Base-by-base conservation (phyloP, 768 basidiomycete genomes). In the Boletus rufocinnamomeus region DNA sequence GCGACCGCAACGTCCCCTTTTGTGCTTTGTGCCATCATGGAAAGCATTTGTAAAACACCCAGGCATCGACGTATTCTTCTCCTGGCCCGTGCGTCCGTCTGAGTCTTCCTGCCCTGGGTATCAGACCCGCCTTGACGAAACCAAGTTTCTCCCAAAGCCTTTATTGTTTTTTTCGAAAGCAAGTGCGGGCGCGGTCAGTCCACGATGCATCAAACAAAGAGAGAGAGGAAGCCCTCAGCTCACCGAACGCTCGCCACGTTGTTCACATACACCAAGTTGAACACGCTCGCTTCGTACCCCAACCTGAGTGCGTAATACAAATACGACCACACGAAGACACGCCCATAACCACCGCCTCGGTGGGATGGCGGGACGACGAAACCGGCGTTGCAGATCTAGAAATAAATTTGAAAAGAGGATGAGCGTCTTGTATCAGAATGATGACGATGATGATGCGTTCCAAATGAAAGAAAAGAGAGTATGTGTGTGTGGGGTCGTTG, bases 31-130 rank as follows among this genome's bases (percentile, higher is more conserved):
- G 7, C 23, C 32, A 17, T 80, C 77, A 5, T 77, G 77, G 68
- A 93, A 52, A 94, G 60, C 81, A 83, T 76, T 89, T 93, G 76
- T 91, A 93, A 66, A 91, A 81, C 17, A 97, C 83, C 75, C 86
- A 85, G 0, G 95, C 93, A 69, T 97, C 94, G 9, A 95, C 86
- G 64, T 85, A 95, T 69, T 95, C 93, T 68, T 96, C 95, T 16
- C 84, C 88, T 5, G 75, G 68, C 0, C 89, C 93, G 63, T 91
- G 87, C 47, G 77, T 76, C 8, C 79, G 82, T 60, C 74, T 83
- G 47, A 96, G 75, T 47, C 88, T 79, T 2, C 95, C 95, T 3
- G 88, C 89, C 38, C 81, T 79, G 30, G 88, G 89, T 66, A 93
- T 91, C 52, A 82, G 72, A 0, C 93, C 94, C 3, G 85, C 88